Conservation (phyloP, 768 basidiomycete genomes). For the Suillus subalutaceus region DNA sequence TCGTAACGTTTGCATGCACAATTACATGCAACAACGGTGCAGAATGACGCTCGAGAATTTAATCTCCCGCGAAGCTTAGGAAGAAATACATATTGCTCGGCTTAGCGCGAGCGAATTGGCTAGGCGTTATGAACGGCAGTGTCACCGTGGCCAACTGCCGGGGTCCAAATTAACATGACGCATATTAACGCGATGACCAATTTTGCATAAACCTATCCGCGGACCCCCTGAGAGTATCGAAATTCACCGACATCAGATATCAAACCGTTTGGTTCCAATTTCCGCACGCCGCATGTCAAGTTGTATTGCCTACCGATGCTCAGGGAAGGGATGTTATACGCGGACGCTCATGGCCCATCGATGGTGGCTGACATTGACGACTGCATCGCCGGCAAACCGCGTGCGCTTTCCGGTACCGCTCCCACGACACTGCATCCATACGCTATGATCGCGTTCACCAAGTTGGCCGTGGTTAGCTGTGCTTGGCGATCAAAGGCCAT, state of each 20-base stretch:
- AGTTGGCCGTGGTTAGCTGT: not conserved
- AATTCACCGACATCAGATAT: not conserved
- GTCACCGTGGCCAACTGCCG: not conserved
- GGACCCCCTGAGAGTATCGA: constrained; percentile 1
- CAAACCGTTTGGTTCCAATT: not conserved
- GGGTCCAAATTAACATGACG: not conserved
- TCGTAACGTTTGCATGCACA: not conserved
- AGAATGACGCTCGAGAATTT: not conserved
- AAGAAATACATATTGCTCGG: not conserved
- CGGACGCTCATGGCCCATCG: not conserved
- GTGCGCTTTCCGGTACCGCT: not conserved
- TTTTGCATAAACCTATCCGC: not conserved
- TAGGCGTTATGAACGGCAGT: not conserved
- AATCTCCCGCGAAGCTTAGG: not conserved
- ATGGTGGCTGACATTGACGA: not conserved
- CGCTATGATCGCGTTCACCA: not conserved
- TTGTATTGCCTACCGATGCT: not conserved
- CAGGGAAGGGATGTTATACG: not conserved
- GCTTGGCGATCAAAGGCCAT: constrained; percentile 1
- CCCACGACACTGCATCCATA: not conserved
- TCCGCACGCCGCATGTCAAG: not conserved
- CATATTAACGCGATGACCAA: not conserved
- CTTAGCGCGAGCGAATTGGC: not conserved
- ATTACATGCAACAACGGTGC: not conserved
- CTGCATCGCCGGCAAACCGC: not conserved